Evolutionary conservation across 306 rosid species (phyloP).

Genomic region (Cyamopsis tetragonoloba): DNA sequence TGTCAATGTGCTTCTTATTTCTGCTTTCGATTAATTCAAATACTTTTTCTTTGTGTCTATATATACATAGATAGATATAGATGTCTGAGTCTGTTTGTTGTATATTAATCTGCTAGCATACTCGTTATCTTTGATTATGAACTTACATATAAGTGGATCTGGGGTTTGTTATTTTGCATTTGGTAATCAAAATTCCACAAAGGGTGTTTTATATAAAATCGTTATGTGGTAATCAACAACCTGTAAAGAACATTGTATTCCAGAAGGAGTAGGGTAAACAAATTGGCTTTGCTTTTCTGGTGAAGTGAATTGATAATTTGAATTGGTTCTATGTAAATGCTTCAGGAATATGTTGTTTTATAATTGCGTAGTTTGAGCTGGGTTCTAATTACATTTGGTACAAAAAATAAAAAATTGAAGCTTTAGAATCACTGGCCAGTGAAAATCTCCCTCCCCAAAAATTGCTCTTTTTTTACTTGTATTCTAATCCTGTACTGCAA

Average conservation of each 20-base stretch:
- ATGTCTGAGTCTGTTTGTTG: conserved; percentile 9
- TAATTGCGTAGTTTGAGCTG: background rate
- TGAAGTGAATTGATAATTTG: conserved; percentile 5
- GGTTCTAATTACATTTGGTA: background rate
- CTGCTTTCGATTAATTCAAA: background rate
- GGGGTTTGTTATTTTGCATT: conserved; percentile 23
- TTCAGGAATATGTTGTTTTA: conserved; percentile 5
- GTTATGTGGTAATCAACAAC: background rate
- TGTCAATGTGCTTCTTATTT: conserved; percentile 25
- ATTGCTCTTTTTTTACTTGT: background rate
- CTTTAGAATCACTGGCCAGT: background rate
- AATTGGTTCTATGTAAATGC: conserved; percentile 9
- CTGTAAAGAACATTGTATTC: conserved; percentile 2
- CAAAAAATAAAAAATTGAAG: background rate
- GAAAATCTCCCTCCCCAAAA: background rate
- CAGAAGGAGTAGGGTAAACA: conserved; percentile 8
- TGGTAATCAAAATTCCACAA: conserved; percentile 10
- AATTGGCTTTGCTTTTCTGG: conserved; percentile 3
- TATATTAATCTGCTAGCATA: conserved; percentile 1
- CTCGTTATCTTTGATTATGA: conserved; percentile 17
- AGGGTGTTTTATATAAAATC: conserved; percentile 10
- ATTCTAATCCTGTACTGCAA: background rate
- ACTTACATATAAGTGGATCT: conserved; percentile 34
- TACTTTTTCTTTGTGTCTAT: background rate
- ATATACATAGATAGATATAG: no score